phyloP scores from a whole-genome alignment of 2,329 filamentous ascomycete species.

The Parascedosporium putredinis region DNA sequence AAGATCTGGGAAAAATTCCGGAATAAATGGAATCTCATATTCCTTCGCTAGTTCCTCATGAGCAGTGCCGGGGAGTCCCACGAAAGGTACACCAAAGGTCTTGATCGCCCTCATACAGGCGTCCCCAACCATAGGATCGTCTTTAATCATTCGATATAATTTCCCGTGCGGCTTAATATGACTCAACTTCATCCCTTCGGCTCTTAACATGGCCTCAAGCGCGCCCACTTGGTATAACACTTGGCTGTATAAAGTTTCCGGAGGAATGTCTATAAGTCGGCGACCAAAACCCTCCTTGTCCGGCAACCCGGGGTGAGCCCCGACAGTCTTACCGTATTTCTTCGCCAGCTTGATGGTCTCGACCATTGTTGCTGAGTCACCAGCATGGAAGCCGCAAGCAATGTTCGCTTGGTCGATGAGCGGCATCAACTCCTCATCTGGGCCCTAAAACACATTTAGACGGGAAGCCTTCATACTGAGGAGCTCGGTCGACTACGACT shows the following conservation, averaged over 20 bases:
- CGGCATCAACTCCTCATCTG: constrained; percentile 49
- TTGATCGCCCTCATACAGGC: background rate
- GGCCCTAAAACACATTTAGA: constrained; percentile 26
- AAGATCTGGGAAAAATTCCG: background rate
- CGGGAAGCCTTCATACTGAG: background rate
- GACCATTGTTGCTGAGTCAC: constrained; percentile 55
- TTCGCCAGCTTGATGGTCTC: constrained; percentile 49
- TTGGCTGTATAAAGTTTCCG: constrained; percentile 46
- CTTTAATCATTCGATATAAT: constrained; percentile 24
- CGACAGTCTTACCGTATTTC: constrained; percentile 42
- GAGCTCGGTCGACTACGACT: background rate
- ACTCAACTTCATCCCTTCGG: constrained; percentile 42
- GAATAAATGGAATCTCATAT: background rate
- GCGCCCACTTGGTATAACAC: constrained; percentile 55
- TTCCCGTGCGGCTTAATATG: constrained; percentile 55
- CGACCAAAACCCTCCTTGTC: constrained; percentile 56
- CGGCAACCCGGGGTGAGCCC: constrained; percentile 55
- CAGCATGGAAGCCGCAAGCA: constrained; percentile 49
- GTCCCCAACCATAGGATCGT: background rate
- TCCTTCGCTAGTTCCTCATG: background rate
- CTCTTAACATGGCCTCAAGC: constrained; percentile 46
- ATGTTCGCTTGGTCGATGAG: constrained; percentile 53
- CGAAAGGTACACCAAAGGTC: background rate
- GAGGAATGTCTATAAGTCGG: constrained; percentile 47
- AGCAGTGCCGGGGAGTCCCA: background rate